These are phyloP conservation scores for Stachybotrys chartarum DNA, from an alignment of 2,329 filamentous ascomycete genomes.

Conservation along the genomic window DNA sequence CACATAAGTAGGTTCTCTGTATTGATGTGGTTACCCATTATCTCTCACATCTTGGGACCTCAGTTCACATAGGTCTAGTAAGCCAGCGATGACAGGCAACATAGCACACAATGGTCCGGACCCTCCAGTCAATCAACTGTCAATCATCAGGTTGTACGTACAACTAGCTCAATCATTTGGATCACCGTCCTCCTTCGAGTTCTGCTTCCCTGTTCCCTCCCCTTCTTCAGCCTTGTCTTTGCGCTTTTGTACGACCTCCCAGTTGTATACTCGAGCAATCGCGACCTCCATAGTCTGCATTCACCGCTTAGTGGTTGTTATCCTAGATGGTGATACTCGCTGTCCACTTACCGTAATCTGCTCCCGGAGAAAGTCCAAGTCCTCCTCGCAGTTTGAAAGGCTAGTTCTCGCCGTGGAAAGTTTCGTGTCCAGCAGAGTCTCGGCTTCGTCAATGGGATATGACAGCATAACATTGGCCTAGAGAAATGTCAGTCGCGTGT, in stretches of 20 bases:
- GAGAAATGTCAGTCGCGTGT: slow-evolving; percentile 12
- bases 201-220: slow-evolving; percentile 32
- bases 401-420: slow-evolving; percentile 72
- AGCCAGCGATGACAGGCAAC: too few species aligned
- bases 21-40: too few species aligned
- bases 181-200: slow-evolving; percentile 30
- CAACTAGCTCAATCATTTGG: slow-evolving; percentile 10
- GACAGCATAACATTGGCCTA: slow-evolving; percentile 96
- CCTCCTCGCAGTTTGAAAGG: slow-evolving; percentile 86
- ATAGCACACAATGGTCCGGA: too few species aligned
- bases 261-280: slow-evolving; percentile 96
- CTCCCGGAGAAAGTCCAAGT: slow-evolving; percentile 89
- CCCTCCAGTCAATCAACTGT: not conserved
- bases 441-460: slow-evolving; percentile 84
- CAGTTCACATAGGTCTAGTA: too few species aligned
- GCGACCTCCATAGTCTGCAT: slow-evolving; percentile 91
- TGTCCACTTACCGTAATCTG: slow-evolving; percentile 75
- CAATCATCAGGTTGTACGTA: not conserved
- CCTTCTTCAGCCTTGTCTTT: slow-evolving; percentile 71
- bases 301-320: not conserved
- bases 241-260: slow-evolving; percentile 92
- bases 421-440: slow-evolving; percentile 70
- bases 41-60: too few species aligned
- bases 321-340: not conserved
- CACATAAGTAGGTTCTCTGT: too few species aligned